Evolutionary conservation across 257 asterid genomes (phyloP).

Genomic region (Solanum peruvianum): DNA sequence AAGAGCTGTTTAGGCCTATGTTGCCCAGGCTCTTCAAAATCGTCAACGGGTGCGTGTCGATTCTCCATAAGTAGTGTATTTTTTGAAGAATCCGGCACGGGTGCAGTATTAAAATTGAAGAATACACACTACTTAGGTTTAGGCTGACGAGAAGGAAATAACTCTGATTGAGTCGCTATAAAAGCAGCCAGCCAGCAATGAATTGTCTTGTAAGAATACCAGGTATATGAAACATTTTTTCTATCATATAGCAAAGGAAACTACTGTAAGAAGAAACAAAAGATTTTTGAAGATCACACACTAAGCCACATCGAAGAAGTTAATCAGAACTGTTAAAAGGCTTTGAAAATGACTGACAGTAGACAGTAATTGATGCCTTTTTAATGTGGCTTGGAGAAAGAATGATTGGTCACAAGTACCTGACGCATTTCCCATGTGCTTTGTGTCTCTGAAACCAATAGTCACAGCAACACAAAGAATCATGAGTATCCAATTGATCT

Average conservation of each 20-base stretch:
- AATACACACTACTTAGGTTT: too few relatives aligned
- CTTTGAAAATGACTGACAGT: background rate
- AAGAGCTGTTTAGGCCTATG: background rate
- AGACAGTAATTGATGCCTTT: background rate
- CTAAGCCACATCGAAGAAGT: background rate
- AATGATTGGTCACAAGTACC: slow-evolving; percentile 21
- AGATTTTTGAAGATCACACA: background rate
- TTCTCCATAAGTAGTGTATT: too few relatives aligned
- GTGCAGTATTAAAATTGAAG: too few relatives aligned
- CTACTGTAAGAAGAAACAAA: background rate
- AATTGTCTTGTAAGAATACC: background rate
- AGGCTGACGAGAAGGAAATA: background rate
- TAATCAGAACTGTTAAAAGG: background rate
- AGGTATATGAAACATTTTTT: background rate
- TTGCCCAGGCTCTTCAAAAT: too few relatives aligned
- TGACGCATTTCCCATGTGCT: slow-evolving; percentile 93
- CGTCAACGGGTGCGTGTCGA: too few relatives aligned
- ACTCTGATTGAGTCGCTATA: background rate
- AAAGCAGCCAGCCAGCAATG: background rate
- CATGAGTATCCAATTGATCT: slow-evolving; percentile 96
- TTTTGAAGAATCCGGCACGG: too few relatives aligned
- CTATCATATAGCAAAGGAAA: background rate
- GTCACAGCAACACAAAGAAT: slow-evolving; percentile 93
- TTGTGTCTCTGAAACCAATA: slow-evolving; percentile 82
- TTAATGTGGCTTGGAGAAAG: background rate